Base-by-base conservation (phyloP, 306 rosid species). In the Cucurbita maxima region DNA sequence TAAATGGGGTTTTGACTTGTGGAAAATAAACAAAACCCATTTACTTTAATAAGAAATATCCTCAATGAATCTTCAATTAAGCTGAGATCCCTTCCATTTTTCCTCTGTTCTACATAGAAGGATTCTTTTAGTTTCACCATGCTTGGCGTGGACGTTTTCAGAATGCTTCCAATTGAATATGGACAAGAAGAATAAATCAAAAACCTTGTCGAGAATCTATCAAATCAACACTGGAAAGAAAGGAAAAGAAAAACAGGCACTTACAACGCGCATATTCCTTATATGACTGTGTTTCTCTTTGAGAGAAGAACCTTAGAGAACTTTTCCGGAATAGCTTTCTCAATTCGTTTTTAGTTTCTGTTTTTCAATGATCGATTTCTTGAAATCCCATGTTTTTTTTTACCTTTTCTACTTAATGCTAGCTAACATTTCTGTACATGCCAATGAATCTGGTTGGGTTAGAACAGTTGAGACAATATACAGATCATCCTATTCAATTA, bases 171-270 rank as follows among this genome's bases (percentile, higher is more conserved):
- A 86, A 85, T 76, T 69, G 85, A 75, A 84, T 82, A 81, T 78
- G 82, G 90, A 82, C 93, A 89, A 83, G 83, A 83, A 72, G 84
- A 79, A 82, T 78, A 82, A 73, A 83, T 75, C 74, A 80, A 77
- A 80, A 20, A 79, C 81, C 64, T 58, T 68, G 73, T 67, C 56
- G 73, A 71, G 75, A 53, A 72, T 56, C 76, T 7, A 36, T 19
- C 10, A 72, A 54, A 53, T 72, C 51, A 6, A 55, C 40, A 19
- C 40, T 55, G 37, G 51, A 72, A 55, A 53, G 76, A 37, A 37
- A 54, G 53, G 12, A 7, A 40, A 54, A 54, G 43, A 15, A 19
- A 66, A 43, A 12, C 5, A 14, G 50, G 40, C 58, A 48, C 73
- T 25, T 48, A 15, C 58, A 78, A 85, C 74, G 78, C 76, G 77